These are phyloP conservation scores for Medicago lupulina DNA, from an alignment of 306 rosid genomes.

Conservation along the genomic window DNA sequence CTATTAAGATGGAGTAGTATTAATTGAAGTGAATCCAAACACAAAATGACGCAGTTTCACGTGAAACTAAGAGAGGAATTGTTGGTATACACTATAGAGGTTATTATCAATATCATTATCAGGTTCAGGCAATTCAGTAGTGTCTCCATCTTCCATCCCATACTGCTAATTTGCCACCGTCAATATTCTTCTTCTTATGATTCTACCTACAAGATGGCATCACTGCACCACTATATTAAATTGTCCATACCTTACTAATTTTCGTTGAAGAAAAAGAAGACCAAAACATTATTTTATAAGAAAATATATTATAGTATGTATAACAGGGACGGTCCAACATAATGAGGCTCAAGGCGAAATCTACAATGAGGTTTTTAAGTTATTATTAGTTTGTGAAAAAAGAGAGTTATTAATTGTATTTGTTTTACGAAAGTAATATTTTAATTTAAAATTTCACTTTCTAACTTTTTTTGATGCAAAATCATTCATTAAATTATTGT, in stretches of 20 bases:
- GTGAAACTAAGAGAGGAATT: constrained; percentile 37
- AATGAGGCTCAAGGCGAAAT: too few relatives aligned
- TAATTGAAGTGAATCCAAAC: constrained; percentile 49
- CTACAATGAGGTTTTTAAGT: too few relatives aligned
- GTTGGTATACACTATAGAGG: background rate
- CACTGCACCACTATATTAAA: constrained; percentile 2
- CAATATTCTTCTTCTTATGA: constrained; percentile 18
- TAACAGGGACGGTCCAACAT: too few relatives aligned
- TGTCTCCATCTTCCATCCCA: constrained; percentile 19
- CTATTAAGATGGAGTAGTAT: background rate
- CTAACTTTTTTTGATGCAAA: too few relatives aligned
- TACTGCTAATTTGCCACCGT: background rate
- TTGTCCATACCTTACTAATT: constrained; percentile 25
- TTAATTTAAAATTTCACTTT: too few relatives aligned
- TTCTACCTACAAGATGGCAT: background rate
- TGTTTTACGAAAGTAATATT: too few relatives aligned
- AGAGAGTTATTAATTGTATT: too few relatives aligned
- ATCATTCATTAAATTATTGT: too few relatives aligned
- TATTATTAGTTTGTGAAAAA: too few relatives aligned
- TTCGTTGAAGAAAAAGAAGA: constrained; percentile 34
- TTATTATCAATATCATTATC: background rate
- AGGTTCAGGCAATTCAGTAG: constrained; percentile 6
- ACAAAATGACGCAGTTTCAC: constrained; percentile 57
- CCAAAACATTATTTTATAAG: background rate
- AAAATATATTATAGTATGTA: too few relatives aligned